Evolutionary conservation across 2,329 filamentous ascomycete species (phyloP).

Genomic region (Aspergillus costaricaensis): DNA sequence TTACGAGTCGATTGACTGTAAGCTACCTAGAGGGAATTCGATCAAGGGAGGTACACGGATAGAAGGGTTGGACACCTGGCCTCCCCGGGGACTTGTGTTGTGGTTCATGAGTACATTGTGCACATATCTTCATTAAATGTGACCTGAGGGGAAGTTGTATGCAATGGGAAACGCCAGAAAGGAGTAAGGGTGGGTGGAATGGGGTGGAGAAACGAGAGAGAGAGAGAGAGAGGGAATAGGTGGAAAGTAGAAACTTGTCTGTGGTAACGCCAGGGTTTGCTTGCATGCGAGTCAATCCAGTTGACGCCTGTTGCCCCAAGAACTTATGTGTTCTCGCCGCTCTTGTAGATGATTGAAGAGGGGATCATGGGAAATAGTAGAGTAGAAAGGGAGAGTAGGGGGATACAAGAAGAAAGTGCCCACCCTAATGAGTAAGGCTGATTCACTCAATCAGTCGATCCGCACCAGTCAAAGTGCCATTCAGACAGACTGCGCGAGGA

Average conservation of each 20-base stretch:
- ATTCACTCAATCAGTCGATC: conserved; percentile 14
- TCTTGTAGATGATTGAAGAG: too few relatives aligned
- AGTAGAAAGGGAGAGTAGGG: background rate
- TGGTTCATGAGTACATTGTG: background rate
- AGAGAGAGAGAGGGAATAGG: background rate
- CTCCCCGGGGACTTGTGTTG: background rate
- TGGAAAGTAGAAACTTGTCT: too few relatives aligned
- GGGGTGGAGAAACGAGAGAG: background rate
- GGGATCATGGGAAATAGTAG: background rate
- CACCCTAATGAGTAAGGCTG: too few relatives aligned
- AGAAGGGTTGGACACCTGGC: too few relatives aligned
- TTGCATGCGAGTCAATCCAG: too few relatives aligned
- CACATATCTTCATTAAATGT: background rate
- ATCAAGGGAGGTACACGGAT: too few relatives aligned
- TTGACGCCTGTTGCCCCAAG: too few relatives aligned
- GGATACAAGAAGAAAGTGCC: background rate
- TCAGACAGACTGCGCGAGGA: conserved; percentile 34
- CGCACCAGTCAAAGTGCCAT: conserved; percentile 31
- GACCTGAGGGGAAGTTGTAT: background rate
- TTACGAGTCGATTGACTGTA: too few relatives aligned
- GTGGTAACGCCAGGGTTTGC: too few relatives aligned
- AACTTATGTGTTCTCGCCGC: too few relatives aligned
- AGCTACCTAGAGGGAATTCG: too few relatives aligned
- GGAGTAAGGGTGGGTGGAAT: background rate
- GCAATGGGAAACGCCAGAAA: background rate